Evolutionary conservation across 176 grass and related monocot genomes (phyloP), one percentile per base, ranked within the genome.

Genomic region (Carex littledalei): DNA sequence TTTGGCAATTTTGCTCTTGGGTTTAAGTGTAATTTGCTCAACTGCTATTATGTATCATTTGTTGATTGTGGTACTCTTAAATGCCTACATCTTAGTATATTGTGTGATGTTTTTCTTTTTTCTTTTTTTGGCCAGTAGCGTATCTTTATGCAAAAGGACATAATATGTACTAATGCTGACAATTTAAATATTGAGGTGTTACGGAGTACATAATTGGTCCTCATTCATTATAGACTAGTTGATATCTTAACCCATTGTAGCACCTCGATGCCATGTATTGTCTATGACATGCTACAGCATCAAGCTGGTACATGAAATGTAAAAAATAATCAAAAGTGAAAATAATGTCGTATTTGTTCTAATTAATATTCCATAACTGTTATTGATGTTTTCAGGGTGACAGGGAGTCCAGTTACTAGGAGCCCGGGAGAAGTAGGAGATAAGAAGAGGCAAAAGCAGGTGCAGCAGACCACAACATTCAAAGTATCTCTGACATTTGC

Each of bases 401-500:
- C 10, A 79, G 81, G 65, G 88, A 92, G 85, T 85, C 90, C 85
- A 86, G 90, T 84, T 63, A 54, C 80, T 57, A 90, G 3, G 61
- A 94, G 89, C 84, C 87, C 91, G 39, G 61, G 8, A 79, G 81
- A 87, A 73, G 39, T 3, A 26, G 87, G 78, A 81, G 86, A 86
- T 56, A 89, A 87, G 79, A 97, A 97, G 80, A 86, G 95, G 72
- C 85, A 37, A 49, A 97, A 91, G 63, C 41, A 9, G 18, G 88
- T 86, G 81, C 87, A 93, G 85, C 84, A 90, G 84, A 61, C 95
- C 83, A 97, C 83, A 82, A 86, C 85, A 45, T 90, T 94, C 35
- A 78, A 87, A 80, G 92, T 97, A 49, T 66, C 59, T 49, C 83
- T 97, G 80, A 90, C 73, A 53, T 97, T 87, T 84, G 87, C 90